A percentile compares a stretch with the other conserved stretches of the same genome.
Conservation (phyloP, 108 stramenopile species). For the Mayamaea pseudoterrestris region DNA sequence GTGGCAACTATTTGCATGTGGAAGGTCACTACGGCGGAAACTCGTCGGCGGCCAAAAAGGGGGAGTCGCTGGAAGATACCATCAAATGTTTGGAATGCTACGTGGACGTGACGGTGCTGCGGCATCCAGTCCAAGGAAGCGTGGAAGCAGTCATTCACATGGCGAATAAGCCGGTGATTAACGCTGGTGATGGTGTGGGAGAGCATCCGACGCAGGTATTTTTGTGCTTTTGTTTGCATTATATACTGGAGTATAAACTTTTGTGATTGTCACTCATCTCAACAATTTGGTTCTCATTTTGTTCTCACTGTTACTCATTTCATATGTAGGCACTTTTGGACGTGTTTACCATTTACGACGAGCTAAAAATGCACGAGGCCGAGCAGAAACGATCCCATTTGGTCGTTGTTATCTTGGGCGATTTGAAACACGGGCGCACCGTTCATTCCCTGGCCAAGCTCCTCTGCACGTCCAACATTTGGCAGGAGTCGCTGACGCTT, state of each 20-base stretch:
- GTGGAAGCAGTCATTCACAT: constrained; percentile 20
- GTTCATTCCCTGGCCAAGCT: constrained; percentile 90
- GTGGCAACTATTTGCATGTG: constrained; percentile 78
- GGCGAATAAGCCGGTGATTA: constrained; percentile 65
- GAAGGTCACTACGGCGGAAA: constrained; percentile 48
- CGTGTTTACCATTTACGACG: constrained; percentile 83
- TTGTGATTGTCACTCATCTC: too few species aligned
- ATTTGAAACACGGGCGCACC: constrained; percentile 95
- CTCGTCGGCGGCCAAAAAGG: constrained; percentile 85
- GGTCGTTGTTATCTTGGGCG: constrained; percentile 76
- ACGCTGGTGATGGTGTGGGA: constrained; percentile 95
- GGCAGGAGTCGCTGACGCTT: constrained; percentile 32
- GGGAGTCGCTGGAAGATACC: constrained; percentile 90
- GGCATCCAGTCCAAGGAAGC: constrained; percentile 69
- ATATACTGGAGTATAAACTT: too few species aligned
- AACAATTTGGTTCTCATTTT: too few species aligned
- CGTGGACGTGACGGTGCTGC: constrained; percentile 81
- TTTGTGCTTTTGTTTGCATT: too few species aligned
- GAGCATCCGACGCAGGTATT: constrained; percentile 99
- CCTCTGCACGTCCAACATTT: constrained; percentile 44
- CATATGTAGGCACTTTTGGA: constrained; percentile 98
- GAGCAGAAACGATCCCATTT: constrained; percentile 17
- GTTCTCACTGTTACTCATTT: too few species aligned
- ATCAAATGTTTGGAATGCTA: constrained; percentile 84
- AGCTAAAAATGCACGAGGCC: constrained; percentile 39